A percentile compares a stretch with the other conserved stretches of the same genome.
Conservation (phyloP, 1,284 basidiomycete species). For the Wallemia mellicola region DNA sequence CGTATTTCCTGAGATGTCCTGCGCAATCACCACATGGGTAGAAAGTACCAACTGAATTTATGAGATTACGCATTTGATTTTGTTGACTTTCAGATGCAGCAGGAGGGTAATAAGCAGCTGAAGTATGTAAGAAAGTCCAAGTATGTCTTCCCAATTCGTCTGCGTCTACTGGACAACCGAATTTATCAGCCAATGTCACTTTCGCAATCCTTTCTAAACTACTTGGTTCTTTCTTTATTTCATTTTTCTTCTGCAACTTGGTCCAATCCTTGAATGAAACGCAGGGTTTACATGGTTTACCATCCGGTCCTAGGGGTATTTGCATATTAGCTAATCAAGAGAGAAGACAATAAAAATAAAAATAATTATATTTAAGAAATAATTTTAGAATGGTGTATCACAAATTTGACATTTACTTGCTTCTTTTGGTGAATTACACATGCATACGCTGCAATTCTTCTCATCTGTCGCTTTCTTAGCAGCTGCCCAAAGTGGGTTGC, state of each 20-base stretch:
- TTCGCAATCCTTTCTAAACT: constrained; percentile 1
- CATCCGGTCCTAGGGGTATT: constrained; percentile 60
- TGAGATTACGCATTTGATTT: constrained; percentile 44
- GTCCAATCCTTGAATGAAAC: constrained; percentile 26
- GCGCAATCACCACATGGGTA: constrained; percentile 73
- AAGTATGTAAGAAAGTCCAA: constrained; percentile 82
- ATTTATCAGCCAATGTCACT: constrained; percentile 16
- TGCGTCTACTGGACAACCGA: constrained; percentile 57
- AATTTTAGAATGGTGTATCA: constrained; percentile 14
- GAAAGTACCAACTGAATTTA: constrained; percentile 41
- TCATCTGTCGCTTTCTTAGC: constrained; percentile 6
- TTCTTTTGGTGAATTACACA: constrained; percentile 19
- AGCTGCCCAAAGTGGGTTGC: background rate
- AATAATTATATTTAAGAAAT: background rate
- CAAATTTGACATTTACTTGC: constrained; percentile 26
- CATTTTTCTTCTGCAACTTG: constrained; percentile 5
- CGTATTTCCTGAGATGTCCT: constrained; percentile 37
- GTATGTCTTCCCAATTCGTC: constrained; percentile 62
- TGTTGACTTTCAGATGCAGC: constrained; percentile 36
- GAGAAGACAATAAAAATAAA: background rate
- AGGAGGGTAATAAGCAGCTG: constrained; percentile 75
- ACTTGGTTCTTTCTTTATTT: constrained; percentile 5
- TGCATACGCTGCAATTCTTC: constrained; percentile 24
- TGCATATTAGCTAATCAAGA: constrained; percentile 19
- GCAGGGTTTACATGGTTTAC: constrained; percentile 77